Evolutionary conservation across 2,329 filamentous ascomycete genomes (phyloP), one percentile per base, ranked within the genome.

Genomic region (Xylaria sp.): DNA sequence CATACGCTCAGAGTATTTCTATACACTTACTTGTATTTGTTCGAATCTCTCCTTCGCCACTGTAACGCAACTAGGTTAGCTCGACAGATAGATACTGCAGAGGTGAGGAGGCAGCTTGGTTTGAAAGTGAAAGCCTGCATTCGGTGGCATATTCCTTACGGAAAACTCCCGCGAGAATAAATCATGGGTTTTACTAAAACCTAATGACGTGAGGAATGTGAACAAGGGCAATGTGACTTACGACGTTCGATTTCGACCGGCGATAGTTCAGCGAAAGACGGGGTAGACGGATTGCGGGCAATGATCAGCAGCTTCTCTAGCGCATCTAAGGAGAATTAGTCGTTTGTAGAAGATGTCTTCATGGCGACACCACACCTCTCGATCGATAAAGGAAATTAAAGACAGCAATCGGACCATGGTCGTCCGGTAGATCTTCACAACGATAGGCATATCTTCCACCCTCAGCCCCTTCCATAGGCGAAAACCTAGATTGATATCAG

Each of bases 371-470:
- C 53, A 11, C 65, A 75, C 75, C 78, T 73, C 66, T 73, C 0
- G 79, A 80, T 51, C 77, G 73, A 42, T 81, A 81, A 23, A 78
- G 69, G 62, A 81, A 77, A 15, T 58, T 68, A 46, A 79, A 80
- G 1, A 74, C 65, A 2, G 74, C 77, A 13, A 79, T 69, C 1
- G 77, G 74, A 0, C 61, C 58, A 1, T 60, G 44, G 1, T 71
- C 66, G 10, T 64, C 68, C 26, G 26, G 26, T 28, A 28, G 26
- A 28, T 28, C 2, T 28, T 28, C 26, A 28, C 26, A 28, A 4
- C 4, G 26, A 28, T 28, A 28, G 26, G 4, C 26, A 28, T 28
- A 28, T 28, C 4, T 28, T 28, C 26, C 26, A 28, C 2, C 26
- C 26, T 28, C 26, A 28, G 26, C 26, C 26, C 26, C 26, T 28